Conservation (phyloP, 177 flowering plant species). For the Vitis hybrid region DNA sequence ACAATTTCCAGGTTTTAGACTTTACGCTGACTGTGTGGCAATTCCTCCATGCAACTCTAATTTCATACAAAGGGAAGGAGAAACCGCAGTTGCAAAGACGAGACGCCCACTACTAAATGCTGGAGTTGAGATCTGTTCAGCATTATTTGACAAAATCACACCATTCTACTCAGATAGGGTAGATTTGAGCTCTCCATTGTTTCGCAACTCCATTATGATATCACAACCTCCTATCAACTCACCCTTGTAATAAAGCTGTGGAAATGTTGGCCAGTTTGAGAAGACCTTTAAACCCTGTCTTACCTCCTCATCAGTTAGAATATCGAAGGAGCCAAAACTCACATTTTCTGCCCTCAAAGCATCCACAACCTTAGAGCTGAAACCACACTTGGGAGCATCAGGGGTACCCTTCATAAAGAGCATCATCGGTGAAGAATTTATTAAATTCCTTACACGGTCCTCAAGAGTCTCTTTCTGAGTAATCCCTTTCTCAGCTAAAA, state of each 20-base stretch:
- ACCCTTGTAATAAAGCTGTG: conserved; percentile 76
- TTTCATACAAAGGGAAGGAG: too few species aligned
- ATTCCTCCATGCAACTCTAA: too few species aligned
- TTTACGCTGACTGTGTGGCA: too few species aligned
- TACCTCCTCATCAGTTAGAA: conserved; percentile 76
- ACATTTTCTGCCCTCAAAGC: conserved; percentile 74
- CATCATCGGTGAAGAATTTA: conserved; percentile 66
- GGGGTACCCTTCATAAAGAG: conserved; percentile 95
- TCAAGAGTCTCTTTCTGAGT: conserved; percentile 45
- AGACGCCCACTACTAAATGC: too few species aligned
- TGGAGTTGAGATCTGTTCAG: not conserved
- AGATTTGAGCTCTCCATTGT: conserved; percentile 70
- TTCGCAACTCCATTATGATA: conserved; percentile 71
- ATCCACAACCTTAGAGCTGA: conserved; percentile 86
- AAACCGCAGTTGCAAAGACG: too few species aligned
- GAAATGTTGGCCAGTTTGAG: conserved; percentile 98
- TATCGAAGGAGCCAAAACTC: conserved; percentile 80
- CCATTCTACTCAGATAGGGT: conserved; percentile 61
- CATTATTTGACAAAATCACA: not conserved
- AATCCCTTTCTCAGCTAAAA: conserved; percentile 68
- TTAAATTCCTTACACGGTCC: conserved; percentile 58
- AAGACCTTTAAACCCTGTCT: conserved; percentile 76
- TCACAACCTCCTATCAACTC: conserved; percentile 89
- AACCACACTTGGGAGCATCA: conserved; percentile 86
- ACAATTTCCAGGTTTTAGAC: too few species aligned